Conservation (phyloP, 768 basidiomycete genomes). For the Termitomyces sp. region DNA sequence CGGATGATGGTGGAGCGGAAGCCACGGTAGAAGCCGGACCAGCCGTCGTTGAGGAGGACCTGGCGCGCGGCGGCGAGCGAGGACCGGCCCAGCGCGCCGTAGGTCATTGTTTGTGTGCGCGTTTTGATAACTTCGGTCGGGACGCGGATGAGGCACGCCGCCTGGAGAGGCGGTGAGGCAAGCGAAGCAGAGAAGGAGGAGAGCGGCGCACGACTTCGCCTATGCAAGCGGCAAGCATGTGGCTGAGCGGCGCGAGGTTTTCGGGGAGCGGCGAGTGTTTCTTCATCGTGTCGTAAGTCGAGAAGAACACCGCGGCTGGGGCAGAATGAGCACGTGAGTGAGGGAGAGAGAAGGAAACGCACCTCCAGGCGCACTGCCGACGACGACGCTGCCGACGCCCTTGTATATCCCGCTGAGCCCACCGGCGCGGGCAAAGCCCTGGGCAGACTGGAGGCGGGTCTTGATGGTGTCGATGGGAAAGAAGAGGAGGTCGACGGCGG, state of each 20-base stretch:
- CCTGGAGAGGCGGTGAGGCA: conserved; percentile 31
- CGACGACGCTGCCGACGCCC: conserved; percentile 89
- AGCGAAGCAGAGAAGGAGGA: conserved; percentile 6
- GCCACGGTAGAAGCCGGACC: conserved; percentile 82
- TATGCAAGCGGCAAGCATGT: conserved; percentile 51
- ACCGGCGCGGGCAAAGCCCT: conserved; percentile 82
- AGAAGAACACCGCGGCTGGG: conserved; percentile 86
- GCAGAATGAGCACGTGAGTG: neutral
- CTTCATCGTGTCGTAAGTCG: conserved; percentile 89
- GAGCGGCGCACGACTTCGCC: conserved; percentile 49
- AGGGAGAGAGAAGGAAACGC: neutral
- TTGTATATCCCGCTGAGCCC: conserved; percentile 91
- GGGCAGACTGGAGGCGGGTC: conserved; percentile 85
- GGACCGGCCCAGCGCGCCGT: conserved; percentile 55
- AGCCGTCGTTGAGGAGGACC: conserved; percentile 56
- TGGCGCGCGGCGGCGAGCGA: conserved; percentile 56
- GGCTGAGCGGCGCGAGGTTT: conserved; percentile 57
- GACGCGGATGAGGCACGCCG: conserved; percentile 89
- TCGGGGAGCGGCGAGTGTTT: conserved; percentile 59
- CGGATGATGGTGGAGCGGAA: conserved; percentile 71
- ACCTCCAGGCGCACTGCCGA: conserved; percentile 97
- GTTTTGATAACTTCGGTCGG: conserved; percentile 97
- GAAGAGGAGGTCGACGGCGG: conserved; percentile 91
- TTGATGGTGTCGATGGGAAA: conserved; percentile 97
- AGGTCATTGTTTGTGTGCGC: conserved; percentile 80